Evolutionary conservation across 352 stramenopile genomes (phyloP).

Genomic region (Globisporangium spinosum): DNA sequence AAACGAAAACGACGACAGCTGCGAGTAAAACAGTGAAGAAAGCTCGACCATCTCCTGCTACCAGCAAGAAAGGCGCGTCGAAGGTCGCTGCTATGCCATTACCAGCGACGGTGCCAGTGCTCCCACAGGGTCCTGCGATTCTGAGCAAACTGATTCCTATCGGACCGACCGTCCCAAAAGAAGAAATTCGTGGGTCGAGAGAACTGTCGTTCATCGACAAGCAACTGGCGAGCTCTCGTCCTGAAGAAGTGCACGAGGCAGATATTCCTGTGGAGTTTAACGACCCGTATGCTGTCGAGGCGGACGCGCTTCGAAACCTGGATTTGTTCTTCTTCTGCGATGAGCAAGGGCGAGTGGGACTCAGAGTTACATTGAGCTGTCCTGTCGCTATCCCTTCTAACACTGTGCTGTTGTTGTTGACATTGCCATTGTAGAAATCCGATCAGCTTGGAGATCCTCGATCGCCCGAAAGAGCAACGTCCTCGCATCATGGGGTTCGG

Average conservation of each 20-base stretch:
- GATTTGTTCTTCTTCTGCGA: slow-evolving; percentile 88
- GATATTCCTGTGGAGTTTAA: slow-evolving; percentile 65
- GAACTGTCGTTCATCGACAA: slow-evolving; percentile 49
- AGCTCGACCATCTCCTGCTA: not conserved
- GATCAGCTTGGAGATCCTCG: slow-evolving; percentile 78
- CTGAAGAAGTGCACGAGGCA: slow-evolving; percentile 55
- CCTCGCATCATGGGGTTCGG: slow-evolving; percentile 84
- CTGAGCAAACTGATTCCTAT: slow-evolving; percentile 58
- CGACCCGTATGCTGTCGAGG: slow-evolving; percentile 56
- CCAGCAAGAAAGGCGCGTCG: not conserved
- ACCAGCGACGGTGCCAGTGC: not conserved
- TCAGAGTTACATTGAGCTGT: not conserved
- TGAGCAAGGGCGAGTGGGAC: slow-evolving; percentile 58
- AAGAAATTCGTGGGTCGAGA: slow-evolving; percentile 54
- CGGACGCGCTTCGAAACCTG: slow-evolving; percentile 68
- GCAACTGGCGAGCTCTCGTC: slow-evolving; percentile 20
- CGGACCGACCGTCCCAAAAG: slow-evolving; percentile 46
- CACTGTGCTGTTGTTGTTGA: not conserved
- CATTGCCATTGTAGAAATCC: slow-evolving; percentile 35
- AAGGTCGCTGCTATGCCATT: slow-evolving; percentile 4
- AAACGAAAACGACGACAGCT: slow-evolving; percentile 21
- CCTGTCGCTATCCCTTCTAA: not conserved
- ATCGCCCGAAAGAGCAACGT: slow-evolving; percentile 66
- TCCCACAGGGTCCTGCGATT: slow-evolving; percentile 27
- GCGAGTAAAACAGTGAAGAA: slow-evolving; percentile 20